A percentile compares a stretch with the other conserved stretches of the same genome.
Conservation (phyloP, 1,284 basidiomycete genomes). For the Cerrena zonata region DNA sequence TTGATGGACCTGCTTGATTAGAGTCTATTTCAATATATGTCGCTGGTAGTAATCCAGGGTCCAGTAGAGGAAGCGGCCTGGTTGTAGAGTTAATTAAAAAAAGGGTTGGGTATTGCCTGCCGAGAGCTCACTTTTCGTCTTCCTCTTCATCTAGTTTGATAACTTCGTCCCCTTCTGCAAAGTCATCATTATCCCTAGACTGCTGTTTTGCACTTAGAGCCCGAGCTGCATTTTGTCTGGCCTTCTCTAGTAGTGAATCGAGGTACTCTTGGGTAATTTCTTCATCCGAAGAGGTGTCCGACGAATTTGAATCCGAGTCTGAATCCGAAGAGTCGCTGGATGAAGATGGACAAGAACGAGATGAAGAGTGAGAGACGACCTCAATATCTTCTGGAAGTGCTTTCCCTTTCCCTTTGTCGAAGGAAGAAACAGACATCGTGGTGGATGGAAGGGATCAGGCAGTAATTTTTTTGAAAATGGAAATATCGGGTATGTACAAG, state of each 20-base stretch:
- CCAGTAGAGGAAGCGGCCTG: conserved; percentile 60
- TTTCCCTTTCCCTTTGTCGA: background rate
- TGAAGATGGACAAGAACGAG: conserved; percentile 19
- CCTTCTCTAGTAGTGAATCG: conserved; percentile 58
- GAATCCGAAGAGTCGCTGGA: conserved; percentile 28
- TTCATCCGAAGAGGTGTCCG: conserved; percentile 21
- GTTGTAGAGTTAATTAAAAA: no score
- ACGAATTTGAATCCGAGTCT: conserved; percentile 28
- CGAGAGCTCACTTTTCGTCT: conserved; percentile 14
- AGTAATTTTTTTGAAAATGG: no score
- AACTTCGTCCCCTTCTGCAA: conserved; percentile 28
- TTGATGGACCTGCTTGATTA: conserved; percentile 39
- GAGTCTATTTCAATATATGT: conserved; percentile 54
- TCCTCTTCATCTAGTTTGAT: conserved; percentile 29
- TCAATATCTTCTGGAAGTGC: background rate
- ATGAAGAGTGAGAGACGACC: conserved; percentile 3
- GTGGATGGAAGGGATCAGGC: no score
- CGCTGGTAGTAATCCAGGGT: conserved; percentile 55
- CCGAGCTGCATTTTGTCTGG: conserved; percentile 41
- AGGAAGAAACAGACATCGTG: background rate
- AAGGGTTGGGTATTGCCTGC: background rate
- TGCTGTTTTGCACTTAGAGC: conserved; percentile 11
- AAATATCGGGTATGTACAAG: no score
- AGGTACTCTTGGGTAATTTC: conserved; percentile 56
- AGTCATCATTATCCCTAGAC: conserved; percentile 4